Evolutionary conservation across 208 protist genomes (phyloP).

Genomic region (Novymonas esmeraldas): DNA sequence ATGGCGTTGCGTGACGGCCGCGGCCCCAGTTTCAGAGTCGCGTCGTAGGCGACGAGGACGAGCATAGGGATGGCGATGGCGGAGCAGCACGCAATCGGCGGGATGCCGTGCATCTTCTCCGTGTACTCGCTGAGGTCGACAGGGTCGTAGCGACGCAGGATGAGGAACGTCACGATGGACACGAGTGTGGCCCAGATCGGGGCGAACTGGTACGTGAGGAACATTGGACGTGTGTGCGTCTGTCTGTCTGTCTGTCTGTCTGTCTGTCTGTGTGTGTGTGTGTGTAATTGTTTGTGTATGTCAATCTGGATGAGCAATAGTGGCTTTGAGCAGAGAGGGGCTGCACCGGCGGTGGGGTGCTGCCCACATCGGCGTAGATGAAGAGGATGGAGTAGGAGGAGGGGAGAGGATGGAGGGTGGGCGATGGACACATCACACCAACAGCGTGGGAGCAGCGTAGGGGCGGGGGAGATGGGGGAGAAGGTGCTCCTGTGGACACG

Average conservation of each 20-base stretch:
- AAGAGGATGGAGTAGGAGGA: not conserved
- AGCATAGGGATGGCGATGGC: slow-evolving; percentile 49
- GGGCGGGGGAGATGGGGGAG: too few relatives aligned
- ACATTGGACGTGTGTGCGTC: slow-evolving; percentile 36
- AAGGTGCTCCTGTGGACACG: not conserved
- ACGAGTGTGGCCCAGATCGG: slow-evolving; percentile 60
- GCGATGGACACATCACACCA: too few relatives aligned
- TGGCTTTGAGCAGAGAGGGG: not conserved
- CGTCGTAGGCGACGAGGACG: slow-evolving; percentile 65
- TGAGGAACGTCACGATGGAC: slow-evolving; percentile 57
- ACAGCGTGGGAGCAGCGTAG: not conserved
- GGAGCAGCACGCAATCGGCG: slow-evolving; percentile 48
- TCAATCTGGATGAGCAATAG: not conserved
- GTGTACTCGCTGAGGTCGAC: slow-evolving; percentile 59
- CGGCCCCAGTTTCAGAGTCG: slow-evolving; percentile 51
- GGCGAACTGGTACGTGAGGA: slow-evolving; percentile 67
- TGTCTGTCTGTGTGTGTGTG: slow-evolving; percentile 2
- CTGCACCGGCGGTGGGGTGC: too few relatives aligned
- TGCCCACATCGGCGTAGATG: too few relatives aligned
- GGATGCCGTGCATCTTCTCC: slow-evolving; percentile 64
- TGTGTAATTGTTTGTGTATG: not conserved
- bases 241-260: slow-evolving; percentile 1
- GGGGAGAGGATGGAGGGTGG: too few relatives aligned
- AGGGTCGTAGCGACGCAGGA: slow-evolving; percentile 61
- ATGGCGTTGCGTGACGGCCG: slow-evolving; percentile 57